phyloP scores from a whole-genome alignment of 495 filamentous ascomycete species.

The Xanthoparmelia taractica region DNA sequence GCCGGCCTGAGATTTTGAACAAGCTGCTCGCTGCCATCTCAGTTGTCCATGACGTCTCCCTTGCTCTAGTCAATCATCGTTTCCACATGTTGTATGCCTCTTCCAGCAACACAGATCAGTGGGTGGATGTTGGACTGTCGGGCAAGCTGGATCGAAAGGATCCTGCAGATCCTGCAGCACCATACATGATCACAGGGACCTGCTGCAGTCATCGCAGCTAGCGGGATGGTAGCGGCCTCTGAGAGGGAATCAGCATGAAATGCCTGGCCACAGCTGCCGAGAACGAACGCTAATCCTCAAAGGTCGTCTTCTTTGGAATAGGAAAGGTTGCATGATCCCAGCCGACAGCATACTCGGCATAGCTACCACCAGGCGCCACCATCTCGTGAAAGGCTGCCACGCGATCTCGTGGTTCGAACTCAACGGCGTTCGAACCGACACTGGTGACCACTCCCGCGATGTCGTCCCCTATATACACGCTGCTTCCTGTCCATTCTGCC shows the following conservation, averaged over 20 bases:
- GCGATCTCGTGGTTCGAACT: conserved; percentile 59
- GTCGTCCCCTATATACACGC: conserved; percentile 59
- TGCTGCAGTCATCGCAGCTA: conserved; percentile 68
- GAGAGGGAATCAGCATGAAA: conserved; percentile 2
- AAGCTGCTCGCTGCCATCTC: conserved; percentile 49
- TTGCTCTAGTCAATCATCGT: conserved; percentile 52
- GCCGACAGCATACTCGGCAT: conserved; percentile 63
- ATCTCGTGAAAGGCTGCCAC: conserved; percentile 66
- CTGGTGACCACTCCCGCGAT: conserved; percentile 60
- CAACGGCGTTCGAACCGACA: conserved; percentile 52
- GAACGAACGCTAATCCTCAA: conserved; percentile 47
- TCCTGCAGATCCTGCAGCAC: conserved; percentile 59
- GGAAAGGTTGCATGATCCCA: conserved; percentile 62
- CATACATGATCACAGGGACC: conserved; percentile 58
- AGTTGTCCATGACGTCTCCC: conserved; percentile 69
- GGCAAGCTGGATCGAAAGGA: conserved; percentile 61
- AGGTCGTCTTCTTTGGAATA: conserved; percentile 53
- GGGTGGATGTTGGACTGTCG: conserved; percentile 63
- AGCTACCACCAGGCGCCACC: conserved; percentile 48
- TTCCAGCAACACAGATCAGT: conserved; percentile 61
- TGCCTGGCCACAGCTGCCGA: background rate
- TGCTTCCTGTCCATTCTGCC: conserved; percentile 26
- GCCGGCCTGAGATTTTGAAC: conserved; percentile 45
- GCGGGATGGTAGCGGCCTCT: conserved; percentile 64
- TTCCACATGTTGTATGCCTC: conserved; percentile 48